Conservation (phyloP, 164 flowering plant species). For the Echeveria elegans region DNA sequence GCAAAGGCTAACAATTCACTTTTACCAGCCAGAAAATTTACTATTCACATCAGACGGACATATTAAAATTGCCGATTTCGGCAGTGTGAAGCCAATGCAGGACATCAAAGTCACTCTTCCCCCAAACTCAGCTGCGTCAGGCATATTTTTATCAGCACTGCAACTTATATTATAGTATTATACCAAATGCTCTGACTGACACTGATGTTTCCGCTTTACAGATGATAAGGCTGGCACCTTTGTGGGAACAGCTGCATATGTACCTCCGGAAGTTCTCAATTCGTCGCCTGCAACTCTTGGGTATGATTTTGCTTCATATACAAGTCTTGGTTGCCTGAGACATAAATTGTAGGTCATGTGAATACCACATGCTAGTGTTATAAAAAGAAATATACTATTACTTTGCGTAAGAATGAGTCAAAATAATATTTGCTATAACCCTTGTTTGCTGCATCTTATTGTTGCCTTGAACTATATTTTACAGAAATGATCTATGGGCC, state of each 20-base stretch:
- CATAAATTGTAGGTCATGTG: neutral
- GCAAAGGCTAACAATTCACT: slow-evolving; percentile 21
- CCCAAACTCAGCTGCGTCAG: slow-evolving; percentile 83
- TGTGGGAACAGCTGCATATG: slow-evolving; percentile 99
- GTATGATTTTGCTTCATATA: slow-evolving; percentile 26
- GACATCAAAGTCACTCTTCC: slow-evolving; percentile 78
- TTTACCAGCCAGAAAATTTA: slow-evolving; percentile 92
- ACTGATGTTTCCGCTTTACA: slow-evolving; percentile 16
- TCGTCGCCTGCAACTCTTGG: slow-evolving; percentile 97
- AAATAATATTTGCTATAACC: neutral
- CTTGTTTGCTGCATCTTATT: neutral
- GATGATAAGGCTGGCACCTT: slow-evolving; percentile 97
- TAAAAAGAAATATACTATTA: too few species aligned
- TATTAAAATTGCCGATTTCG: slow-evolving; percentile 95
- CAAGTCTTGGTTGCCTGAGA: neutral
- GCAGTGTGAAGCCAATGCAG: slow-evolving; percentile 92
- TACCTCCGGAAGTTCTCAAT: slow-evolving; percentile 98
- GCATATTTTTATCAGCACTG: neutral
- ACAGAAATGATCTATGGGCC: slow-evolving; percentile 98
- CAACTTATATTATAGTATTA: neutral
- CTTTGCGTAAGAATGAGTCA: too few species aligned
- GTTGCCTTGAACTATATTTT: slow-evolving; percentile 10
- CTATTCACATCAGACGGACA: slow-evolving; percentile 89
- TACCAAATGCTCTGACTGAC: neutral
- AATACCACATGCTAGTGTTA: neutral